Base-by-base conservation (phyloP, 164 flowering plant species). In the Tetrastigma voinierianum region DNA sequence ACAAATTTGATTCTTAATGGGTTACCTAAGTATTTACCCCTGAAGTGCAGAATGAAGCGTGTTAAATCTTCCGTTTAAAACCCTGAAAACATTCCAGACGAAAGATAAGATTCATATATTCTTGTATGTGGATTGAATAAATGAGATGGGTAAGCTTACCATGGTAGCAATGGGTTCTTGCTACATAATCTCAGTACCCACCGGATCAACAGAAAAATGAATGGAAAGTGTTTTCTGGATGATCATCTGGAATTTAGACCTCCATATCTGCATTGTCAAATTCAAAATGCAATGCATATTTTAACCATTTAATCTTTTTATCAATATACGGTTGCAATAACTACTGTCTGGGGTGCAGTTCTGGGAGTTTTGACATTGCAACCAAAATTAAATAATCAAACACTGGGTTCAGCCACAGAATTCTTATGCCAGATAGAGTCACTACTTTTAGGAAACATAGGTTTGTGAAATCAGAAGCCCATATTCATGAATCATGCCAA, bases 121-220 rank as follows among this genome's bases (percentile, higher is more conserved):
- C 17, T 40, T 11, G 10, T 9, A 49, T 43, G 54, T 52, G 13
- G 21, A 5, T 45, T 11, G n/a, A n/a, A 44, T 54, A 16, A 40
- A 58, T 8, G 46, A 54, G 52, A 13, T 9, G 64, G 59, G 17
- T 59, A 21, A 67, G n/a, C 70, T 24, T 44, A 72, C 71, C 55
- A 21, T 12, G 14, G 56, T 67, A 19, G 9, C 52, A 61, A 24
- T 16, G 46, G 56, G 45, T 47, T 55, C 59, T n/a, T 32, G 59
- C 81, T 86, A 93, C 91, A 93, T 89, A 17, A 89, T 68, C 69
- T 90, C 88, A 17, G 81, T 85, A 67, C 93, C 96, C 54, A 89
- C 84, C 44, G 91, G 95, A 76, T 90, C 95, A 18, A 93, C 83
- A 32, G 88, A 67, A 71, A 78, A 90, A 71, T 83, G 82, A 65